Conservation (phyloP, 1,284 basidiomycete genomes). For the Rhizoctonia solani region DNA sequence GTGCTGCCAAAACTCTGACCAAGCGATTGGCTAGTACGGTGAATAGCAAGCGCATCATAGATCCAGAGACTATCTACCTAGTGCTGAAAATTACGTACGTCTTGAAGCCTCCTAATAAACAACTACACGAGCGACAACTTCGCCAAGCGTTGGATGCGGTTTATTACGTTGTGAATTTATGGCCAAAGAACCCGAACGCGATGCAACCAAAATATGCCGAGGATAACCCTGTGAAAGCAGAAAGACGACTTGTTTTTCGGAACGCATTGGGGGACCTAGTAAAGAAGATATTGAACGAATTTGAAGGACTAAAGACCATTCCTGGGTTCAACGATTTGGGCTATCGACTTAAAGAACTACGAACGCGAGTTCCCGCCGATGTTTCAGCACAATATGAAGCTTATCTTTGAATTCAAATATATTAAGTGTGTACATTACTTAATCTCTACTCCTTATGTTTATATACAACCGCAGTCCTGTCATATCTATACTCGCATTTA, state of each 20-base stretch:
- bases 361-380: background rate
- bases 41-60: background rate
- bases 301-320: background rate
- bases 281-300: background rate
- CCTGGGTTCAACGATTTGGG: background rate
- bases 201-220: background rate
- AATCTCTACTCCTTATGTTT: no score
- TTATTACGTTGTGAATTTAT: background rate
- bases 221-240: background rate
- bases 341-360: background rate
- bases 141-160: background rate
- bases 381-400: background rate
- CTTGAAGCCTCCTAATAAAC: background rate
- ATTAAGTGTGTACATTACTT: no score
- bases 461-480: no score
- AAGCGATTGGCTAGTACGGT: background rate
- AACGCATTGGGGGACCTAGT: slow-evolving; percentile 3
- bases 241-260: slow-evolving; percentile 16
- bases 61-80: slow-evolving; percentile 17
- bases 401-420: no score
- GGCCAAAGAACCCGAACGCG: background rate
- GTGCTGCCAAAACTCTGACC: background rate
- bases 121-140: background rate
- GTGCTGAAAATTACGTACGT: slow-evolving; percentile 4
- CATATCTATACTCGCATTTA: no score